These are phyloP conservation scores for Beauveria pseudobassiana DNA, from an alignment of 2,329 filamentous ascomycete species.

Conservation along the genomic window DNA sequence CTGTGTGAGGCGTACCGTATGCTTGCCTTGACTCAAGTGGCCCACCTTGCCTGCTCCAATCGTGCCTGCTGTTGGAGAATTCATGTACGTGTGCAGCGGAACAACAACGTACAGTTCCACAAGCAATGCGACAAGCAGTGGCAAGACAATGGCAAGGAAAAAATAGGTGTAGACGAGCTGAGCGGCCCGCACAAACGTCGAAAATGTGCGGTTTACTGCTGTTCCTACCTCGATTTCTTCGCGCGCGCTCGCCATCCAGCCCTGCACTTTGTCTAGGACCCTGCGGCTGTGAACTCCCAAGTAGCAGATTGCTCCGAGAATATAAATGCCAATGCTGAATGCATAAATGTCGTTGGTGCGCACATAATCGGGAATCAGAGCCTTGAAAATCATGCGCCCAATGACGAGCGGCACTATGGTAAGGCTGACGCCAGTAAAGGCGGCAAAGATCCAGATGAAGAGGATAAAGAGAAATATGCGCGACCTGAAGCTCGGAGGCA, in stretches of 20 bases:
- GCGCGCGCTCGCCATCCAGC: conserved; percentile 21
- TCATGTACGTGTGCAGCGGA: conserved; percentile 74
- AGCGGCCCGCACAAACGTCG: conserved; percentile 24
- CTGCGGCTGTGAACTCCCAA: conserved; percentile 43
- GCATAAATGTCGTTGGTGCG: conserved; percentile 93
- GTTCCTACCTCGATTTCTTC: conserved; percentile 18
- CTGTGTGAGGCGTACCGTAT: conserved; percentile 81
- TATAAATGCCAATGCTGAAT: conserved; percentile 82
- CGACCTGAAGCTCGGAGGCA: conserved; percentile 76
- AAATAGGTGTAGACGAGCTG: conserved; percentile 67
- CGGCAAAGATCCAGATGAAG: conserved; percentile 89
- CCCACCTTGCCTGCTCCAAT: conserved; percentile 20
- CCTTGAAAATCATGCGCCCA: conserved; percentile 70
- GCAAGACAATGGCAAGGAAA: conserved; percentile 70
- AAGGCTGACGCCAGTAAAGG: conserved; percentile 73
- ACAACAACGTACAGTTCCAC: conserved; percentile 86
- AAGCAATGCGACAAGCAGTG: conserved; percentile 68
- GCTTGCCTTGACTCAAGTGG: conserved; percentile 28
- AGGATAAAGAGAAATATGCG: conserved; percentile 81
- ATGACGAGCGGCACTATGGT: conserved; percentile 83
- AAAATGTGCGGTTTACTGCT: conserved; percentile 19
- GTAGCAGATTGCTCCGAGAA: conserved; percentile 64
- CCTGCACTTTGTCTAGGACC: conserved; percentile 26
- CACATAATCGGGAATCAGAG: conserved; percentile 62
- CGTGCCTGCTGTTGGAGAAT: conserved; percentile 27